phyloP scores from a whole-genome alignment of 73 alveolate species.

The Stentor roeselii region DNA sequence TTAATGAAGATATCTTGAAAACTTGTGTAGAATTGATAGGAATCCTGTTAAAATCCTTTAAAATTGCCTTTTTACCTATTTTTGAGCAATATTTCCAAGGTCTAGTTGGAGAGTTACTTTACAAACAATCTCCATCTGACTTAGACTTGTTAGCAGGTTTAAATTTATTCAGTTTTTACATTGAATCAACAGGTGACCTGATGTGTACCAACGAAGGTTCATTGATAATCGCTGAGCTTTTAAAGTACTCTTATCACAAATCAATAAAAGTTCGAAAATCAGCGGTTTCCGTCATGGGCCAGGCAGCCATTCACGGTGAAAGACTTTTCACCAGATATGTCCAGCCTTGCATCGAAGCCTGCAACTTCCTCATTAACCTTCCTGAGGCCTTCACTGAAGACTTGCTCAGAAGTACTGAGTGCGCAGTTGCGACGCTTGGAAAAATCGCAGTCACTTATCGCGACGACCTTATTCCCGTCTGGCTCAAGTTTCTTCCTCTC shows the following conservation, averaged over 20 bases:
- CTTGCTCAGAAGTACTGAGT: not conserved
- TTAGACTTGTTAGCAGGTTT: not conserved
- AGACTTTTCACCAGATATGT: not conserved
- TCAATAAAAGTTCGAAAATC: not conserved
- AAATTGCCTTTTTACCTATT: not conserved
- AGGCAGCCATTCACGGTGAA: not conserved
- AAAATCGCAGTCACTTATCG: conserved; percentile 3
- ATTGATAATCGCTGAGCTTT: not conserved
- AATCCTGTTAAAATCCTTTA: not conserved
- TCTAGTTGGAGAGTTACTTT: conserved; percentile 2
- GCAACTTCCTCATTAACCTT: not conserved
- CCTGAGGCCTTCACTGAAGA: not conserved
- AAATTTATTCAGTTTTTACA: not conserved
- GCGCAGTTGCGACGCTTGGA: conserved; percentile 14
- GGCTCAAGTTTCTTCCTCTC: conserved; percentile 10
- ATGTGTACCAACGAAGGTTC: not conserved
- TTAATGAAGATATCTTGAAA: too few relatives aligned
- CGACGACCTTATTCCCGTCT: not conserved
- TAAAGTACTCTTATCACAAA: not conserved
- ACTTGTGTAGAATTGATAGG: not conserved
- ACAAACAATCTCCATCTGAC: not conserved
- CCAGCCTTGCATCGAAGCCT: not conserved
- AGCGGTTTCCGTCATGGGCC: not conserved
- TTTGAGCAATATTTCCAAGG: not conserved
- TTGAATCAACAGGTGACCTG: conserved; percentile 6